Evolutionary conservation across 2,329 filamentous ascomycete species (phyloP), one percentile per base, ranked within the genome.

Genomic region (Ascosphaera apis): DNA sequence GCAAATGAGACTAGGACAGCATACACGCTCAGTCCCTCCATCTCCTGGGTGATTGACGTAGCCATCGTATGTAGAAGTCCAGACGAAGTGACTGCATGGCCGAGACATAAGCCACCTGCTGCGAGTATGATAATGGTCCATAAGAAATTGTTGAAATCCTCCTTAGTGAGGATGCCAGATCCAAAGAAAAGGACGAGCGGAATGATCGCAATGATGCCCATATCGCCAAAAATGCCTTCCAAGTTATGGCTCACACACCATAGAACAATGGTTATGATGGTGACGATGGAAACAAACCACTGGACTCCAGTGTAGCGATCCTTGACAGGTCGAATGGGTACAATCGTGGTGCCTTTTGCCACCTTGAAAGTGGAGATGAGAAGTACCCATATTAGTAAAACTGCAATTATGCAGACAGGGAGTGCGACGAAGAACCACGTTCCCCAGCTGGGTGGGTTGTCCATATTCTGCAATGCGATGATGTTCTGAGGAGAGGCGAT

Each of bases 81-180:
- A 0, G 86, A 95, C 0, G 81, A 88, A 43, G 83, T 86, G 39
- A 98, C 88, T 0, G 86, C 80, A 54, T 91, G 93, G 38, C 88
- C 88, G 0, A 98, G 71, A 1, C 83, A 83, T 23, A 98, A 61
- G 5, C 88, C 88, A 33, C 88, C 88, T 0, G 88, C 86, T 0
- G 88, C 88, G 15, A 98, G 74, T 48, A 98, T 95, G 56, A 98
- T 93, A 56, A 98, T 98, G 15, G 91, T 98, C 88, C 88, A 98
- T 28, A 93, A 76, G 56, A 98, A 98, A 56, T 98, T 98, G 63
- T 98, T 98, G 53, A 98, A 98, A 58, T 98, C 88, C 57, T 95
- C 88, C 58, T 95, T 98, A 34, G 84, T 95, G 21, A 98, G 65
- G 44, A 95, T 86, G 8, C 88, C 88, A 2, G 83, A 84, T 37